Base-by-base conservation (phyloP, 441 rosid genomes). In the Gossypium gossypioides region DNA sequence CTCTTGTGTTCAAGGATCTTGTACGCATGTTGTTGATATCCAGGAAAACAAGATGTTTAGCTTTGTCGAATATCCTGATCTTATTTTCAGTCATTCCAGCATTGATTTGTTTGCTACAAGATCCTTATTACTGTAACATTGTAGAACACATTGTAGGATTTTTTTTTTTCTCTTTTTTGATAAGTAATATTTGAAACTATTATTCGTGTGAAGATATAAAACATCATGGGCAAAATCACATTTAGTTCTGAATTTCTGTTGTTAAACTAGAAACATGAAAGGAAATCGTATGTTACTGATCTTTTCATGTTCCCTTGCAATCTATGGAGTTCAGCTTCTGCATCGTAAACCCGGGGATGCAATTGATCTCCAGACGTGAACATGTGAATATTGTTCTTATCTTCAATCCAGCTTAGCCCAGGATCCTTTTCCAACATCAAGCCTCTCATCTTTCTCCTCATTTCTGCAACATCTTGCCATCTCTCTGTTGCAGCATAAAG, bases 321-420 rank as follows among this genome's bases (percentile, higher is more conserved):
- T 73, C 85, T 81, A 21, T 70, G 75, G 52, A 84, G 76, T 75
- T 87, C 92, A 19, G 75, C 75, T 79, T 81, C 81, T 69, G 88
- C 85, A 76, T 78, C 78, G 65, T 67, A 73, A 48, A 83, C 61
- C 42, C 46, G 60, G 6, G 78, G 76, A 73, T 84, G 88, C 24
- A 76, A 80, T 57, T 86, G 88, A 76, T 89, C 90, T 24, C 87
- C 89, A 1, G 96, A 89, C 61, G 86, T 77, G 77, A 91, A 86
- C 7, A 77, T 81, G 48, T 80, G 85, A 74, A 87, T 75, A 67
- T 72, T 78, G 72, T 84, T 84, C 75, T 77, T 80, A 56, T 76
- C 79, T 78, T 90, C 93, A 56, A 91, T 87, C 96, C 97, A 91
- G 82, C 96, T 93, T 56, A 89, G 63, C 51, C 91, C 97, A n/a